Conservation (phyloP, 1,139 yeast species). For the Taiozyma onychis region DNA sequence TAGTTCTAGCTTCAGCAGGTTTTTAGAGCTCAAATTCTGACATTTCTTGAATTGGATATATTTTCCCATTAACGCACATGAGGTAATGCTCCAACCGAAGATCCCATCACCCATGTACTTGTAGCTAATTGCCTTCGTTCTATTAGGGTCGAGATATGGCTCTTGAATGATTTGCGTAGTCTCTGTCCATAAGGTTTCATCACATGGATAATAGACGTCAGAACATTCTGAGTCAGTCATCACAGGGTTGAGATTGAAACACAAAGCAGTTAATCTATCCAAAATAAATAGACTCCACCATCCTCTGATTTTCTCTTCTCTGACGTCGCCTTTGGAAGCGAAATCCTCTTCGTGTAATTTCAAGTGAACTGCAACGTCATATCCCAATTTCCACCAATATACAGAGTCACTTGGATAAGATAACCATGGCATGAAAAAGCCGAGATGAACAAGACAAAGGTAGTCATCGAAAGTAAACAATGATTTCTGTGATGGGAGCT, state of each 20-base stretch:
- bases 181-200: slow-evolving; percentile 29
- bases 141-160: slow-evolving; percentile 13
- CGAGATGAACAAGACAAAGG: slow-evolving; percentile 32
- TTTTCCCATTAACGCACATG: slow-evolving; percentile 17
- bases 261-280: slow-evolving; percentile 35
- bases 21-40: not conserved
- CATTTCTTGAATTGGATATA: slow-evolving; percentile 8
- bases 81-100: slow-evolving; percentile 24
- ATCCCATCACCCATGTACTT: slow-evolving; percentile 17
- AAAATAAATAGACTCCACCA: slow-evolving; percentile 39
- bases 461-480: slow-evolving; percentile 33
- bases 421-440: slow-evolving; percentile 34
- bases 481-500: slow-evolving; percentile 4
- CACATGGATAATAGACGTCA: slow-evolving; percentile 30
- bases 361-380: slow-evolving; percentile 29
- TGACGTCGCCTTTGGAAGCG: slow-evolving; percentile 24
- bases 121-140: slow-evolving; percentile 12
- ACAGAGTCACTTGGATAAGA: slow-evolving; percentile 34
- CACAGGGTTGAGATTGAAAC: slow-evolving; percentile 31
- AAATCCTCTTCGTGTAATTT: slow-evolving; percentile 18
- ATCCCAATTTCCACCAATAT: slow-evolving; percentile 35
- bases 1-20: not conserved
- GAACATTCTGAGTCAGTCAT: slow-evolving; percentile 31
- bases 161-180: slow-evolving; percentile 8
- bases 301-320: slow-evolving; percentile 36